A percentile compares a stretch with the other conserved stretches of the same genome.
Evolutionary conservation across 2,329 filamentous ascomycete genomes (phyloP).

Genomic region (Ceratocystis ficicola): DNA sequence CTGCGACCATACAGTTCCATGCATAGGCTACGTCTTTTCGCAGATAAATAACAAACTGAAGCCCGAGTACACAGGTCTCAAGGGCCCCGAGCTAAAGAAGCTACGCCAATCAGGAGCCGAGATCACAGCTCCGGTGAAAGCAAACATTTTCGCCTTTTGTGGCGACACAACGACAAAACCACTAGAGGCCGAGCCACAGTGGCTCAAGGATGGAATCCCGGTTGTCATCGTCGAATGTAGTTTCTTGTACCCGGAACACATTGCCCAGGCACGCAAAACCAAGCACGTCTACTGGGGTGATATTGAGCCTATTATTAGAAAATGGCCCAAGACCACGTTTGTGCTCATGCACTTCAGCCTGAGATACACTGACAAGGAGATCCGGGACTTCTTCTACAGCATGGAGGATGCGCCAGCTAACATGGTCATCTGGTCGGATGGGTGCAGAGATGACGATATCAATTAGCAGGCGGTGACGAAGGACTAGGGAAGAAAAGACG

Average conservation of each 20-base stretch:
- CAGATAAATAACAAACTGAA: slow-evolving; percentile 32
- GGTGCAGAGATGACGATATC: slow-evolving; percentile 23
- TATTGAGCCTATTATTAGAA: slow-evolving; percentile 34
- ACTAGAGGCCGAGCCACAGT: slow-evolving; percentile 32
- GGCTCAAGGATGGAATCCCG: slow-evolving; percentile 32
- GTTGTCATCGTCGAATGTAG: slow-evolving; percentile 41
- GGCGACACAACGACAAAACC: slow-evolving; percentile 36
- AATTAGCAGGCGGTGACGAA: background rate
- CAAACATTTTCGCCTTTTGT: slow-evolving; percentile 37
- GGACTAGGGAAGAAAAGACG: too few species aligned
- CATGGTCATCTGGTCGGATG: slow-evolving; percentile 39
- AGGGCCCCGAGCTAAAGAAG: slow-evolving; percentile 31
- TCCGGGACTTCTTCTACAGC: slow-evolving; percentile 34
- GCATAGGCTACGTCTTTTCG: slow-evolving; percentile 37
- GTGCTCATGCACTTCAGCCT: slow-evolving; percentile 39
- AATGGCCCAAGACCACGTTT: slow-evolving; percentile 35
- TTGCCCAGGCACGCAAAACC: slow-evolving; percentile 34
- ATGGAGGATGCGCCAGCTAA: slow-evolving; percentile 33
- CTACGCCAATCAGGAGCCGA: slow-evolving; percentile 31
- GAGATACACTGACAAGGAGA: slow-evolving; percentile 33
- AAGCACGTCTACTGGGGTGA: slow-evolving; percentile 39
- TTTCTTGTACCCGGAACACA: slow-evolving; percentile 35
- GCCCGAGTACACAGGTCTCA: slow-evolving; percentile 30
- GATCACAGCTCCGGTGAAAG: slow-evolving; percentile 32
- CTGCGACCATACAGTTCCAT: slow-evolving; percentile 39